Percentiles rank a stretch among this genome's conserved stretches.
These are phyloP conservation scores for Macrocybe gigantea DNA, from an alignment of 768 basidiomycete species.

Conservation along the genomic window DNA sequence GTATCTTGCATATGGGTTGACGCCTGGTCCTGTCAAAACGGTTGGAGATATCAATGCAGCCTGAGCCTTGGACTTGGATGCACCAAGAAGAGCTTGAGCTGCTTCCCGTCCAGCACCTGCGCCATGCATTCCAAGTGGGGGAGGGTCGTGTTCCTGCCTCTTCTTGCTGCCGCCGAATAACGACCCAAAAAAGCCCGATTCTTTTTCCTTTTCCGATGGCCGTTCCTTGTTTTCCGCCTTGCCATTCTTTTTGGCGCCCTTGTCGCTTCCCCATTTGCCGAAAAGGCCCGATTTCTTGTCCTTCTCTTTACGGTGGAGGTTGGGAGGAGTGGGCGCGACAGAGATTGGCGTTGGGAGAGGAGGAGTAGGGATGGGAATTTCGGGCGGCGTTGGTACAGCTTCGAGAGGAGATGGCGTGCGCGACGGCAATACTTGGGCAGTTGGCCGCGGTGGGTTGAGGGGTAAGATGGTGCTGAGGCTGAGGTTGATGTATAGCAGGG, in stretches of 20 bases:
- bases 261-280: slow-evolving; percentile 64
- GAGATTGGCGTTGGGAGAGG: slow-evolving; percentile 24
- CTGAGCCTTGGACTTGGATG: slow-evolving; percentile 71
- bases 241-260: slow-evolving; percentile 48
- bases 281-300: slow-evolving; percentile 63
- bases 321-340: slow-evolving; percentile 24
- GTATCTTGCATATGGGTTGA: slow-evolving; percentile 67
- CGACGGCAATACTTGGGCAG: slow-evolving; percentile 54
- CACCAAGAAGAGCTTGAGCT: slow-evolving; percentile 80
- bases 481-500: slow-evolving; percentile 58
- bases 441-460: slow-evolving; percentile 30
- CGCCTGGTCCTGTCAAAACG: slow-evolving; percentile 31
- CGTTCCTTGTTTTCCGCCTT: slow-evolving; percentile 38
- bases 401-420: slow-evolving; percentile 25
- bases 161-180: slow-evolving; percentile 87
- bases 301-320: slow-evolving; percentile 56
- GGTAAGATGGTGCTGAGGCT: slow-evolving; percentile 50
- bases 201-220: slow-evolving; percentile 56
- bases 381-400: slow-evolving; percentile 15
- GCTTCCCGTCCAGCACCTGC: slow-evolving; percentile 72
- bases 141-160: slow-evolving; percentile 60
- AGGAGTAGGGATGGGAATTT: slow-evolving; percentile 19
- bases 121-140: slow-evolving; percentile 20
- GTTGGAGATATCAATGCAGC: slow-evolving; percentile 59
- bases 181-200: slow-evolving; percentile 87